Conservation (phyloP, 345 rosid genomes). For the Moricandia arvensis region DNA sequence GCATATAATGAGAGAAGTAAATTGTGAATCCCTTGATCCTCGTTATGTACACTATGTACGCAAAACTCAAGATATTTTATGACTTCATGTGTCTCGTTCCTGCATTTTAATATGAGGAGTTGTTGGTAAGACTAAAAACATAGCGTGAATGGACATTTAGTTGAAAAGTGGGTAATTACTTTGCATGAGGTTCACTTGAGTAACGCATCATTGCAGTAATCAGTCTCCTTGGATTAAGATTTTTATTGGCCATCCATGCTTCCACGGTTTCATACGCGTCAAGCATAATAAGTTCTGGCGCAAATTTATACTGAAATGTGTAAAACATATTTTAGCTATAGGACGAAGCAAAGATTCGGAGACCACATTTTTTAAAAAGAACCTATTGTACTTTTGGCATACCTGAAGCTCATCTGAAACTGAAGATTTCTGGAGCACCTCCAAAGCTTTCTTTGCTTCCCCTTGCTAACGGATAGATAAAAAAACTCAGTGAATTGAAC, state of each 20-base stretch:
- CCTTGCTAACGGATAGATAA: slow-evolving; percentile 69
- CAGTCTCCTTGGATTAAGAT: slow-evolving; percentile 86
- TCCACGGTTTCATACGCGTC: slow-evolving; percentile 99
- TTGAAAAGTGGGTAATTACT: slow-evolving; percentile 46
- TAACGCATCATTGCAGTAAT: slow-evolving; percentile 99
- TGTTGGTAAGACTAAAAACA: neutral
- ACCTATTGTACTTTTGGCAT: slow-evolving; percentile 18
- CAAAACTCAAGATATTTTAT: slow-evolving; percentile 92
- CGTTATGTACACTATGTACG: slow-evolving; percentile 81
- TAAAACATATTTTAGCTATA: slow-evolving; percentile 17
- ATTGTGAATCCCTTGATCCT: slow-evolving; percentile 98
- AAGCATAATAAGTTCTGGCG: slow-evolving; percentile 88
- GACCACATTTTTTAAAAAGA: slow-evolving; percentile 12
- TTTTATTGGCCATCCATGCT: slow-evolving; percentile 90
- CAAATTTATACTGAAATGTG: slow-evolving; percentile 82
- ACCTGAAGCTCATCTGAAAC: slow-evolving; percentile 95
- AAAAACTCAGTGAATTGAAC: slow-evolving; percentile 16
- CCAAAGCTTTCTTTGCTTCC: slow-evolving; percentile 92
- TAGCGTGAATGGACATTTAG: slow-evolving; percentile 2
- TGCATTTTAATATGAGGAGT: slow-evolving; percentile 40
- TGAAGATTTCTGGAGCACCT: slow-evolving; percentile 81
- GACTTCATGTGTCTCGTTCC: slow-evolving; percentile 99
- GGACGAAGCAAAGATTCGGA: slow-evolving; percentile 20
- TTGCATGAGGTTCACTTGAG: slow-evolving; percentile 99
- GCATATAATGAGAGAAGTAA: slow-evolving; percentile 94